Evolutionary conservation across 768 basidiomycete genomes (phyloP).

Genomic region (Hygrophorus russula): DNA sequence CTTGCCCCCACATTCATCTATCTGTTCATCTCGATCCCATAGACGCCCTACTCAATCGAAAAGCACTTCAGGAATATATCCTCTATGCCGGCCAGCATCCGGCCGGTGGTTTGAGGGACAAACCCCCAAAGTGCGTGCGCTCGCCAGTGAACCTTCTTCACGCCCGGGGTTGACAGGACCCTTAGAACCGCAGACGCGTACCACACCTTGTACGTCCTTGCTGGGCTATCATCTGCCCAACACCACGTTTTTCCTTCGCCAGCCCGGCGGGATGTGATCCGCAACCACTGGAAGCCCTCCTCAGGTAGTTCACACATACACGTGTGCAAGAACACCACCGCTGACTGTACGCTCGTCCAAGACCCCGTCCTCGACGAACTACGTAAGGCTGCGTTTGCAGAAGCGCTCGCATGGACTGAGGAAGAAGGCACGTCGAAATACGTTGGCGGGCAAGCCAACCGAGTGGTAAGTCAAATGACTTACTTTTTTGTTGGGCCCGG

Average conservation of each 20-base stretch:
- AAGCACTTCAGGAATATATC: conserved; percentile 80
- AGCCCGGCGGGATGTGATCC: conserved; percentile 21
- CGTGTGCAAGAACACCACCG: neutral
- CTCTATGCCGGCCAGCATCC: conserved; percentile 79
- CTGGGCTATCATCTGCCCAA: conserved; percentile 84
- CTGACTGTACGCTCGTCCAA: conserved; percentile 15
- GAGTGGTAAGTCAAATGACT: conserved; percentile 36
- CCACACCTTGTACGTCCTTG: conserved; percentile 87
- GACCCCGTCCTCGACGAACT: conserved; percentile 19
- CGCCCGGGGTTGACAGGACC: neutral
- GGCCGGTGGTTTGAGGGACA: conserved; percentile 83
- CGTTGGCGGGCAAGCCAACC: conserved; percentile 51
- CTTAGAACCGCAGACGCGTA: conserved; percentile 82
- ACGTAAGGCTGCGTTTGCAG: conserved; percentile 32
- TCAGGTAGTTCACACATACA: neutral
- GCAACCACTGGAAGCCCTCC: conserved; percentile 25
- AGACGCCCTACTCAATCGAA: conserved; percentile 45
- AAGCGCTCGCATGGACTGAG: conserved; percentile 55
- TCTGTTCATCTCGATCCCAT: neutral
- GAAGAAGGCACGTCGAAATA: conserved; percentile 46
- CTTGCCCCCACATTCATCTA: neutral
- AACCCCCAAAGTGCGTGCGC: conserved; percentile 76
- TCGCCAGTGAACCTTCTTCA: neutral
- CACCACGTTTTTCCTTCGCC: conserved; percentile 53
- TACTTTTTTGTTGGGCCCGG: neutral